A percentile compares a stretch with the other conserved stretches of the same genome.
These are phyloP conservation scores for Kwoniella shandongensis DNA, from an alignment of 768 basidiomycete genomes.

Conservation along the genomic window DNA sequence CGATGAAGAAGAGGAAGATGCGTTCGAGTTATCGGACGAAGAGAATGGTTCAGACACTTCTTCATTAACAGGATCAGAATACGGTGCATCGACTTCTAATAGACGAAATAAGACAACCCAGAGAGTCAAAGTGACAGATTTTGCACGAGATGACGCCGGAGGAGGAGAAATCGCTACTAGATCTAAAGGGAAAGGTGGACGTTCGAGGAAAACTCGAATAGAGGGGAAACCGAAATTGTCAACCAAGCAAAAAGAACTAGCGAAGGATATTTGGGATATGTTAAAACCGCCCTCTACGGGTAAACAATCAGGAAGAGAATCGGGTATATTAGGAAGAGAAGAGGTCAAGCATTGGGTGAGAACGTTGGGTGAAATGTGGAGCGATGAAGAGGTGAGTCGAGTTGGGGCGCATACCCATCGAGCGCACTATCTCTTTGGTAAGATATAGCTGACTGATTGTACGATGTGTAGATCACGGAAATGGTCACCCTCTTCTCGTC, in stretches of 20 bases:
- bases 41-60: conserved; percentile 19
- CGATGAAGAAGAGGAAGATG: conserved; percentile 24
- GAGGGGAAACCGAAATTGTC: conserved; percentile 29
- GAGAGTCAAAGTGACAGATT: conserved; percentile 15
- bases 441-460: not conserved
- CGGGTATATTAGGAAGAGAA: conserved; percentile 36
- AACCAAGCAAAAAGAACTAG: conserved; percentile 40
- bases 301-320: not conserved
- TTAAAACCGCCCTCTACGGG: conserved; percentile 25
- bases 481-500: conserved; percentile 52
- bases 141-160: conserved; percentile 4
- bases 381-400: conserved; percentile 48
- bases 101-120: not conserved
- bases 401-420: conserved; percentile 2
- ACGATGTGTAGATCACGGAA: conserved; percentile 39
- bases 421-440: not conserved
- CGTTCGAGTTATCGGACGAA: conserved; percentile 13
- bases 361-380: conserved; percentile 49
- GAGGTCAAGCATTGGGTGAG: conserved; percentile 47
- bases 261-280: conserved; percentile 48
- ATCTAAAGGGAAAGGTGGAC: not conserved
- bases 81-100: conserved; percentile 7
- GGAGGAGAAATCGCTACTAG: no score
- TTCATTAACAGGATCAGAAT: conserved; percentile 15
- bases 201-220: conserved; percentile 4